Base-by-base conservation (phyloP, 306 rosid species). In the Castanopsis chinensis region DNA sequence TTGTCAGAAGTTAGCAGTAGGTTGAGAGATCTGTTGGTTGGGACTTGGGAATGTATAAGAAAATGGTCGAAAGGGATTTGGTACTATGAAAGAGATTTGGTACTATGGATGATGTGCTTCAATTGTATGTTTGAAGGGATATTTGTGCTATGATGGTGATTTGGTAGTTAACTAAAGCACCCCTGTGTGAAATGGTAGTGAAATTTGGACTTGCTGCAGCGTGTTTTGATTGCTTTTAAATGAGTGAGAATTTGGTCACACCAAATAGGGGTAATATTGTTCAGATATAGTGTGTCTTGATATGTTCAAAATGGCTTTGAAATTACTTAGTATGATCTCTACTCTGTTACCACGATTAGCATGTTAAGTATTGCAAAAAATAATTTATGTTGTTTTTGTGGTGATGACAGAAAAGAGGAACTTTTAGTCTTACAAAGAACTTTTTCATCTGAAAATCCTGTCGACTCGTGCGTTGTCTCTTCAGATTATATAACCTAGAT, bases 11-110 rank as follows among this genome's bases (percentile, higher is more conserved):
- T 45, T 76, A 8, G 33, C 49, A 37, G 79, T 80, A 27, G 76
- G 73, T 37, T 80, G 74, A 75, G 83, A 84, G 91, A 91, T 87
- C 92, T 82, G 86, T 63, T 67, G 23, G 43, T 14, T 77, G 54
- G 71, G 55, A 54, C 63, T 32, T 78, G 41, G 43, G 35, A 30
- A 64, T 70, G 35, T 25, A 21, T 43, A 43, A 75, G 71, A 69
- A 14, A 82, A 51, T 51, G 14, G 77, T 12, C 1, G 70, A 32
- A 33, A 51, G 83, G 10, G 60, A 3, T 54, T 51, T 57, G 49
- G 6, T 64, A 6, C 3, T 67, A 0, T 3, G 70, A 32, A 33
- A 51, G 83, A 7, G 60, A 3, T 54, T 51, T 57, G 49, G 6
- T 64, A 6, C 3, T 67, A 0, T 1, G 37, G 6, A 32, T 76